Percentiles rank a stretch among this genome's conserved stretches.
Evolutionary conservation across 257 asterid species (phyloP).

Genomic region (Jaltomata sinuosa): DNA sequence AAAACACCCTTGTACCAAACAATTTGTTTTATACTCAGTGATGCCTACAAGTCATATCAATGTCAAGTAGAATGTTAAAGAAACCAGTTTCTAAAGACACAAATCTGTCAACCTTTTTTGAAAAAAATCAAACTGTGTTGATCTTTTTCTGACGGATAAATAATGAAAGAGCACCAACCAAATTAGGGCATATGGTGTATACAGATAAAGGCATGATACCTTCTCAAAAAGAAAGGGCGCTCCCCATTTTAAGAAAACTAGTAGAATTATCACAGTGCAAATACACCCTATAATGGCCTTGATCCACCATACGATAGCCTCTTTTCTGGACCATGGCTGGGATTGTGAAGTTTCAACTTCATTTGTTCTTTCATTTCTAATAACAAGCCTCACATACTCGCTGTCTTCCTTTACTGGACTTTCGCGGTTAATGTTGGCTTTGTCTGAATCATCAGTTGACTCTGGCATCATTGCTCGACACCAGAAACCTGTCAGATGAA

Average conservation of each 20-base stretch:
- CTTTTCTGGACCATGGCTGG: constrained; percentile 14
- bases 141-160: not conserved
- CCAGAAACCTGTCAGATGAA: constrained; percentile 41
- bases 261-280: constrained; percentile 18
- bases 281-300: constrained; percentile 40
- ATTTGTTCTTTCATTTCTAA: constrained; percentile 37
- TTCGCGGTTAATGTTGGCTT: constrained; percentile 16
- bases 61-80: not conserved
- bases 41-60: not conserved
- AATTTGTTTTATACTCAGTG: not conserved
- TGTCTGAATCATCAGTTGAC: constrained; percentile 34
- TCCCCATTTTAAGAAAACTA: constrained; percentile 59
- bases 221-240: constrained; percentile 57
- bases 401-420: constrained; percentile 44
- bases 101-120: not conserved
- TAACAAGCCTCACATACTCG: constrained; percentile 71
- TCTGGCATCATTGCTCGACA: constrained; percentile 50
- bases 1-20: not conserved
- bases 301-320: constrained; percentile 49
- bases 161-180: not conserved
- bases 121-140: not conserved
- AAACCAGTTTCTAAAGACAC: not conserved
- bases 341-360: constrained; percentile 28
- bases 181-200: not conserved
- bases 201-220: constrained; percentile 25